Percentiles rank a stretch among this genome's conserved stretches.
Evolutionary conservation across 176 grass and related monocot genomes (phyloP).

Genomic region (Musa beccarii): DNA sequence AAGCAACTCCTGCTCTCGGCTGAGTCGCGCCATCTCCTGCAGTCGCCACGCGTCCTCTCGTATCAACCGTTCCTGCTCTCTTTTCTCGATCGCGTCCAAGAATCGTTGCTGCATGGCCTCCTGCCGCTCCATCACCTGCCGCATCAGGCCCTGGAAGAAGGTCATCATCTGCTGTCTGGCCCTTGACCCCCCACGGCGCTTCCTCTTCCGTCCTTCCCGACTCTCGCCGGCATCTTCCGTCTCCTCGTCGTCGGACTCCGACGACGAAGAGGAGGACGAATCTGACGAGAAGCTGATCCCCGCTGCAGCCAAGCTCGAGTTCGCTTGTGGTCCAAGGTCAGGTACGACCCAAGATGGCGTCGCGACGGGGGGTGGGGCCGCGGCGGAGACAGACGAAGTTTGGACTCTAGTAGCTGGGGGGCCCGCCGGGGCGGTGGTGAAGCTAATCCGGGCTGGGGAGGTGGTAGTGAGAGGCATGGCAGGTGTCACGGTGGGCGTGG

Average conservation of each 20-base stretch:
- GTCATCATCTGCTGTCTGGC: too few species aligned
- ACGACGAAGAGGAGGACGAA: constrained; percentile 24
- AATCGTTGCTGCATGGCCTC: too few species aligned
- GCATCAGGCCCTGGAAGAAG: constrained; percentile 21
- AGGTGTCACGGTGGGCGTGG: not conserved
- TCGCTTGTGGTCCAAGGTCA: not conserved
- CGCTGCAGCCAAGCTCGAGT: constrained; percentile 34
- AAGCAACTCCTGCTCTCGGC: constrained; percentile 72
- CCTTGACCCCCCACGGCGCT: too few species aligned
- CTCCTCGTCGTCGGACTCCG: too few species aligned
- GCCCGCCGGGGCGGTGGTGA: too few species aligned
- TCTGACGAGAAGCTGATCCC: constrained; percentile 32
- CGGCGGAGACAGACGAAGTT: not conserved
- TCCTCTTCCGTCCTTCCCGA: too few species aligned
- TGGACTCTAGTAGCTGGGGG: too few species aligned
- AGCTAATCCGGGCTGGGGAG: too few species aligned
- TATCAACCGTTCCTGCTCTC: not conserved
- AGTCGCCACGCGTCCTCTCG: constrained; percentile 83
- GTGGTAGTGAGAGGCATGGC: too few species aligned
- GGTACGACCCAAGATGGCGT: not conserved
- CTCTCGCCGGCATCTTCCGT: too few species aligned
- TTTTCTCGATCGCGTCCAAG: too few species aligned
- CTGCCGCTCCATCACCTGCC: not conserved
- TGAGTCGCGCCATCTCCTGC: constrained; percentile 72
- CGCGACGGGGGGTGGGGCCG: too few species aligned